Evolutionary conservation across 768 basidiomycete genomes (phyloP), one percentile per base, ranked within the genome.

Genomic region (Crassisporium funariophilum): DNA sequence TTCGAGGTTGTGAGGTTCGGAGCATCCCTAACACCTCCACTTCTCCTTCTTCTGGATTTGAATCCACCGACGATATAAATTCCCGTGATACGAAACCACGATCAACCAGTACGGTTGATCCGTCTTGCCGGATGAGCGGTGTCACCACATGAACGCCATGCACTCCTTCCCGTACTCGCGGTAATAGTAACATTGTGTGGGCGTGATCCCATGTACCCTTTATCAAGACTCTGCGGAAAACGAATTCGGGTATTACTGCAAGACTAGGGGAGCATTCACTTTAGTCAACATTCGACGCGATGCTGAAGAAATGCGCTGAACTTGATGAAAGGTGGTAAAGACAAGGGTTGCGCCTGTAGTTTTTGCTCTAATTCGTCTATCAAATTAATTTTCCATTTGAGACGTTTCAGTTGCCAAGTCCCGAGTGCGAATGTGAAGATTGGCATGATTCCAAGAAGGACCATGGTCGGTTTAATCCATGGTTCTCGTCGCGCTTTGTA

Each of bases 341-440:
- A 59, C 46, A 99, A 79, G 1, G 95, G 87, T 23, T 80, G 82
- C 12, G 87, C 75, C 52, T 86, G 78, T 25, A 98, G 70, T 68
- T 97, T 95, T 66, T 90, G 84, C 63, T 97, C 88, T 25, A 98
- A 75, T 59, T 98, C 91, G 54, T 97, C 91, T 52, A 98, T 98
- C 41, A 99, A 76, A 42, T 82, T 81, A 35, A 95, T 74, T 68
- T 99, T 99, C 97, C 97, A 99, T 64, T 90, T 81, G 22, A 98
- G 78, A 38, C 97, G 82, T 57, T 91, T 81, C 23, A 99, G 72
- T 68, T 99, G 97, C 95, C 95, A 98, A 15, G 83, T 81, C 13
- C 97, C 95, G 50, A 99, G 73, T 12, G 78, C 87, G 55, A 94
- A 92, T 0, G 93, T 92, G 61, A 97, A 84, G 50, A 98, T 71